Base-by-base conservation (phyloP, 176 grass and related monocot species). In the Phoenix roebelenii region DNA sequence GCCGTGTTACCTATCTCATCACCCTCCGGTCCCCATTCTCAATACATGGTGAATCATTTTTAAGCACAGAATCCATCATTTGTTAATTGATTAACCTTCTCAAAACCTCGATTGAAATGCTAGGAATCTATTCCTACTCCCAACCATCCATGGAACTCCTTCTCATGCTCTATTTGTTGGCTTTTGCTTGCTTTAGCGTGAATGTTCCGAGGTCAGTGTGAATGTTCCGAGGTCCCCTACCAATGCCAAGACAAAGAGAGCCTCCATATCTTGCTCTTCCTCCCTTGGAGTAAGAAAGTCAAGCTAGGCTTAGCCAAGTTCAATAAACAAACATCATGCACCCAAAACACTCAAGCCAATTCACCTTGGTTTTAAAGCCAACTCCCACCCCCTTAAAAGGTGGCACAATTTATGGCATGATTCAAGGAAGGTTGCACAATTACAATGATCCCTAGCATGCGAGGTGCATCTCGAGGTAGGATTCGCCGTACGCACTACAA, bases 381-480 rank as follows among this genome's bases (percentile, higher is more conserved):
- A 2, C 30, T 50, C 9, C 18, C 29, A 32, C 18, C 63, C 22
- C 65, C 65, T 23, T 44, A 56, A 68, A 68, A 56, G 25, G 52
- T 23, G 65, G 52, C 65, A 68, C n/a, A 22, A 68, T 55, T 68
- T 18, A 22, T 56, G 65, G 51, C 63, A 54, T 12, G 16, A 52
- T 66, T 66, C 5, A 6, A 19, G 63, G 63, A 53, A 7, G 23
- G 35, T 12, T 44, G 5, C 18, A 52, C 15, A 2, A 26, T 16
- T 16, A 12, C 4, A 3, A 24, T n/a, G 15, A 52, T 2, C 16
- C 9, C 9, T 52, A 1, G 44, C 6, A 23, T 16, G 14, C 3
- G 3, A 28, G 5, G 26, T 28, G 26, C 5, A 28, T 4, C 26
- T 28, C 20, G 20, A 20, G 20, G 20, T 28, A 7, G 1, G 9